Evolutionary conservation across 2,329 filamentous ascomycete species (phyloP).

Genomic region (Didymella pinodella): DNA sequence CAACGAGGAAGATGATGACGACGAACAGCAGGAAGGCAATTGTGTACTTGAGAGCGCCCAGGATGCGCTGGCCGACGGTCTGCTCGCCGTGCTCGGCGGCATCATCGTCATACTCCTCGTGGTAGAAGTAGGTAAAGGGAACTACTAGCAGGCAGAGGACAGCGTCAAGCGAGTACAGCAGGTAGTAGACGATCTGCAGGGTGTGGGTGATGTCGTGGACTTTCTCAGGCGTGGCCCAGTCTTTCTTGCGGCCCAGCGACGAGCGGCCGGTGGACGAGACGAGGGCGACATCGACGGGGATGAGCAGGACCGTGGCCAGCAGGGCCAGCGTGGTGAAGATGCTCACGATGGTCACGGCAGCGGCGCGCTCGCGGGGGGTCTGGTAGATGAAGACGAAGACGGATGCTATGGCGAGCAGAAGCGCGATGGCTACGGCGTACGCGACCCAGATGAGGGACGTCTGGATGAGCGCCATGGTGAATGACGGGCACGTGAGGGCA

Average conservation of each 20-base stretch:
- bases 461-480: conserved; percentile 74
- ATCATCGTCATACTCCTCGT: conserved; percentile 95
- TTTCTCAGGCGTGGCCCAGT: conserved; percentile 87
- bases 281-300: conserved; percentile 94
- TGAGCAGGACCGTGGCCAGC: conserved; percentile 87
- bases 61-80: conserved; percentile 73
- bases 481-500: no score
- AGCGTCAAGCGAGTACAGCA: conserved; percentile 89
- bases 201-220: conserved; percentile 81
- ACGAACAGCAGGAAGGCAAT: conserved; percentile 81
- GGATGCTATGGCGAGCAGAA: conserved; percentile 78
- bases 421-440: conserved; percentile 81
- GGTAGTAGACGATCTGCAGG: conserved; percentile 89
- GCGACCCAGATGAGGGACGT: conserved; percentile 93
- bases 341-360: conserved; percentile 81
- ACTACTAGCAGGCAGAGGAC: conserved; percentile 87
- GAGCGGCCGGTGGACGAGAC: conserved; percentile 86
- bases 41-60: conserved; percentile 91
- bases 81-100: conserved; percentile 81
- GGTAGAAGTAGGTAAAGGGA: conserved; percentile 97
- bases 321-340: conserved; percentile 87
- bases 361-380: conserved; percentile 83
- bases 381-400: conserved; percentile 94
- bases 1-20: conserved; percentile 84
- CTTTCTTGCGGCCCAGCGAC: conserved; percentile 82